These are phyloP conservation scores for Microglena sp. DNA, from an alignment of 139 green algal genomes.

Conservation along the genomic window DNA sequence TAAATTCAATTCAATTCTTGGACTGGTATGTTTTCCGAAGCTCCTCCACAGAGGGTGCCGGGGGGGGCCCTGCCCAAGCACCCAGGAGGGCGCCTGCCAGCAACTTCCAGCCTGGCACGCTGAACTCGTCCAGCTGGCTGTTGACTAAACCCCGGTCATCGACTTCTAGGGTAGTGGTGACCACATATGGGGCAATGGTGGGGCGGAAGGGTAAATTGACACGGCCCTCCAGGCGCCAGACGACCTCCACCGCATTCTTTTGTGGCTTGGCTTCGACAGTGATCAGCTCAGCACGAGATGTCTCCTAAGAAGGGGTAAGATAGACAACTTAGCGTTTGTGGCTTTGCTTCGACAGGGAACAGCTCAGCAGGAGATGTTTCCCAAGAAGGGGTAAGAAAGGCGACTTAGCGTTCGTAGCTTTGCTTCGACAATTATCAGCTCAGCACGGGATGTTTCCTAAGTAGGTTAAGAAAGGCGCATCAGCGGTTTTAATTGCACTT, in stretches of 20 bases:
- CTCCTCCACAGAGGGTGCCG: background rate
- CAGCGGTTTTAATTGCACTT: no score
- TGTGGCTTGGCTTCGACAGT: background rate
- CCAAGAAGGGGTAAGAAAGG: no score
- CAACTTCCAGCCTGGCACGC: background rate
- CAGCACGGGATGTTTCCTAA: no score
- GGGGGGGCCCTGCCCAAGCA: background rate
- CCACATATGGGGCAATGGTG: conserved; percentile 23
- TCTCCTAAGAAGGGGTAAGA: no score
- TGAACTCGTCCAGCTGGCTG: conserved; percentile 4
- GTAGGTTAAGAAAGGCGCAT: no score
- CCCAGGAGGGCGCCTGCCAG: conserved; percentile 1
- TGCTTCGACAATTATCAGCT: no score
- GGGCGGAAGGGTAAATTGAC: conserved; percentile 28
- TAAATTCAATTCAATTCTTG: no score
- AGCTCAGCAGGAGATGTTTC: no score
- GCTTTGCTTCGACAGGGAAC: no score
- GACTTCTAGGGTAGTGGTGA: conserved; percentile 15
- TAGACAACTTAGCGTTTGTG: no score
- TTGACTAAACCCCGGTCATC: conserved; percentile 7
- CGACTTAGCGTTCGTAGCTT: no score
- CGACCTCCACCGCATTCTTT: background rate
- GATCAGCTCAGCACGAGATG: conserved; percentile 17
- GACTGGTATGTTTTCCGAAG: no score
- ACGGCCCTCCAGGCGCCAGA: conserved; percentile 24